Conservation (phyloP, 2,329 filamentous ascomycete species). For the Claviceps purpurea region DNA sequence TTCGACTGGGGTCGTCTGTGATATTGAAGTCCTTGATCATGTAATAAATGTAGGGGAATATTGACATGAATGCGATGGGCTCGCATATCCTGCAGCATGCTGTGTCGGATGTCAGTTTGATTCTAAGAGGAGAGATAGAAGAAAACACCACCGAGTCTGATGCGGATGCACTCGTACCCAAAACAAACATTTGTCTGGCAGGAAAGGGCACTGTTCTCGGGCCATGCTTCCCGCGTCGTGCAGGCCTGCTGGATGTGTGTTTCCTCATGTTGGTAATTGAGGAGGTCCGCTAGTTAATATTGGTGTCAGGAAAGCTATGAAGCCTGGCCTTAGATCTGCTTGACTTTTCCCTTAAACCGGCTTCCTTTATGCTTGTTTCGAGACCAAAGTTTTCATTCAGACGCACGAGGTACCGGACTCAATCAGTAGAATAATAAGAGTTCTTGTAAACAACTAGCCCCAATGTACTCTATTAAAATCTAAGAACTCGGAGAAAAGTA, state of each 20-base stretch:
- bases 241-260: constrained; percentile 12
- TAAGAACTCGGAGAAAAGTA: neutral
- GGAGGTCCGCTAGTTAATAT: neutral
- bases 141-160: neutral
- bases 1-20: constrained; percentile 62
- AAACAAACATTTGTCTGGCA: constrained; percentile 35
- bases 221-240: constrained; percentile 12
- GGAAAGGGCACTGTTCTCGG: constrained; percentile 22
- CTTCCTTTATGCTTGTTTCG: neutral
- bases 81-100: constrained; percentile 93
- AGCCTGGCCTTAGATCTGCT: neutral
- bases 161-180: constrained; percentile 26
- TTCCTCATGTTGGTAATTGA: constrained; percentile 14
- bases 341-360: neutral
- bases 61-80: constrained; percentile 98
- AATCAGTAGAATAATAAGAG: neutral
- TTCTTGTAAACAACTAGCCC: neutral
- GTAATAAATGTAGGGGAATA: constrained; percentile 96
- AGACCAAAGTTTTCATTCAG: neutral
- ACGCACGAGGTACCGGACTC: neutral
- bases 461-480: neutral
- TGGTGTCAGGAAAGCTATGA: neutral
- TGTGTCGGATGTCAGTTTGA: constrained; percentile 20
- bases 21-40: constrained; percentile 91
- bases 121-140: too few species aligned